Percentiles rank a stretch among this genome's conserved stretches.
phyloP scores from a whole-genome alignment of 1,284 basidiomycete species.

The Caloboletus firmus region DNA sequence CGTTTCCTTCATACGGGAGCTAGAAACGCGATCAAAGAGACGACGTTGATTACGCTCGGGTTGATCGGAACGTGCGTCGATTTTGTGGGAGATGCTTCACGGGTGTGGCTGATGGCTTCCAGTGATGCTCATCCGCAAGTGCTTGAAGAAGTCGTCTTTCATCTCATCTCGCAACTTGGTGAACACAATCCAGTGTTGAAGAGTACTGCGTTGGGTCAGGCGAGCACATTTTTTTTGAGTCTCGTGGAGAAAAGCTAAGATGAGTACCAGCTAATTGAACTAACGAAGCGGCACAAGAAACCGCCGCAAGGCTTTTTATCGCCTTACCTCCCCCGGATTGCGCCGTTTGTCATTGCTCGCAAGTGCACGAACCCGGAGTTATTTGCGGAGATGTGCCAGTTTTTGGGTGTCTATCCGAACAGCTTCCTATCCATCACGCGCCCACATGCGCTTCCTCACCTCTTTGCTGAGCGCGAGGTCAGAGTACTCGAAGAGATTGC shows the following conservation, averaged over 20 bases:
- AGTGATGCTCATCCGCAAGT: slow-evolving; percentile 54
- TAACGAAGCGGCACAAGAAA: slow-evolving; percentile 62
- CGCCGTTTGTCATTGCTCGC: slow-evolving; percentile 63
- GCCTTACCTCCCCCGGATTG: slow-evolving; percentile 70
- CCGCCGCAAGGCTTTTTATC: slow-evolving; percentile 68
- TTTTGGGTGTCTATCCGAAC: slow-evolving; percentile 53
- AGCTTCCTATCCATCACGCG: slow-evolving; percentile 74
- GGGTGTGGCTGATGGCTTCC: slow-evolving; percentile 3
- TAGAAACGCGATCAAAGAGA: slow-evolving; percentile 55
- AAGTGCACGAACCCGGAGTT: slow-evolving; percentile 59
- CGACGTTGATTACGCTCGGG: slow-evolving; percentile 59
- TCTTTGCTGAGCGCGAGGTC: slow-evolving; percentile 67
- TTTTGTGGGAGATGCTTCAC: not conserved
- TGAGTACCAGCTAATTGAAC: slow-evolving; percentile 52
- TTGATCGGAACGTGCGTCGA: slow-evolving; percentile 59
- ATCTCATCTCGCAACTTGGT: slow-evolving; percentile 70
- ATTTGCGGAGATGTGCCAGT: slow-evolving; percentile 61
- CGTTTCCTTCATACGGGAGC: slow-evolving; percentile 43
- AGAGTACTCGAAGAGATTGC: slow-evolving; percentile 47
- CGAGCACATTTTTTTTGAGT: slow-evolving; percentile 1
- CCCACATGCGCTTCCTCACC: slow-evolving; percentile 63
- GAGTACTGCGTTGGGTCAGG: slow-evolving; percentile 69
- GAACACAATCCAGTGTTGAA: slow-evolving; percentile 65
- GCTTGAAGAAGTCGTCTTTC: slow-evolving; percentile 61
- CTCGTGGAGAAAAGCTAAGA: slow-evolving; percentile 9